These are phyloP conservation scores for Amylostereum areolatum DNA, from an alignment of 1,284 basidiomycete species.

Conservation along the genomic window DNA sequence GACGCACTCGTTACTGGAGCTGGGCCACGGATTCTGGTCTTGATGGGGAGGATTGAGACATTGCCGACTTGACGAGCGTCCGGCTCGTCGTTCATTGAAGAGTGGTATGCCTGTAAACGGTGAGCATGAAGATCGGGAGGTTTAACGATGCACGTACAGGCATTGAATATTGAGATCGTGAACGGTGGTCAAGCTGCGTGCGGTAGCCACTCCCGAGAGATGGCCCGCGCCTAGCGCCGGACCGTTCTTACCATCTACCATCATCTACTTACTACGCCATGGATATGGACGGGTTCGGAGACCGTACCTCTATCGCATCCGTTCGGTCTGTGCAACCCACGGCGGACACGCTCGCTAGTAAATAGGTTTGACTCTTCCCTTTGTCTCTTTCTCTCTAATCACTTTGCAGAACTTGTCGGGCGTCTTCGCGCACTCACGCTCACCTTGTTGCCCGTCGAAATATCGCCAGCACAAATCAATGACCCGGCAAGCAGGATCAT, in stretches of 20 bases:
- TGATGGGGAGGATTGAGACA: constrained; percentile 87
- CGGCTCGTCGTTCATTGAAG: constrained; percentile 84
- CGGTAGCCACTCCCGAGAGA: not conserved
- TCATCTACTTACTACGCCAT: not conserved
- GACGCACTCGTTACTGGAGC: constrained; percentile 69
- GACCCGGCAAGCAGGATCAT: constrained; percentile 68
- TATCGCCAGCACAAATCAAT: constrained; percentile 51
- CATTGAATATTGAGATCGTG: constrained; percentile 28
- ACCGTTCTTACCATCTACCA: not conserved
- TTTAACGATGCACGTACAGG: constrained; percentile 34
- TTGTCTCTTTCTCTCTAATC: not conserved
- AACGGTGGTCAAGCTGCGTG: not conserved
- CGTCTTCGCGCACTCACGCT: constrained; percentile 76
- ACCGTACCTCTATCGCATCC: constrained; percentile 41
- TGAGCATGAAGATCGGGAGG: constrained; percentile 16
- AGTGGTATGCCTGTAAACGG: constrained; percentile 84
- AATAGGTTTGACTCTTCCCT: constrained; percentile 15
- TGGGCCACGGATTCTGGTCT: constrained; percentile 87
- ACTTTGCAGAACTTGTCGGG: constrained; percentile 62
- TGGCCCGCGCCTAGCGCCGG: not conserved
- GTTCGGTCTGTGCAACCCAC: constrained; percentile 45
- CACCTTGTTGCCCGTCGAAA: constrained; percentile 77
- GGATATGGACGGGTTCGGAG: constrained; percentile 29
- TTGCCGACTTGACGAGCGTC: constrained; percentile 86
- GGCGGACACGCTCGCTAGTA: constrained; percentile 71